phyloP scores from a whole-genome alignment of 805 yeast species.

The Lachancea thermotolerans region DNA sequence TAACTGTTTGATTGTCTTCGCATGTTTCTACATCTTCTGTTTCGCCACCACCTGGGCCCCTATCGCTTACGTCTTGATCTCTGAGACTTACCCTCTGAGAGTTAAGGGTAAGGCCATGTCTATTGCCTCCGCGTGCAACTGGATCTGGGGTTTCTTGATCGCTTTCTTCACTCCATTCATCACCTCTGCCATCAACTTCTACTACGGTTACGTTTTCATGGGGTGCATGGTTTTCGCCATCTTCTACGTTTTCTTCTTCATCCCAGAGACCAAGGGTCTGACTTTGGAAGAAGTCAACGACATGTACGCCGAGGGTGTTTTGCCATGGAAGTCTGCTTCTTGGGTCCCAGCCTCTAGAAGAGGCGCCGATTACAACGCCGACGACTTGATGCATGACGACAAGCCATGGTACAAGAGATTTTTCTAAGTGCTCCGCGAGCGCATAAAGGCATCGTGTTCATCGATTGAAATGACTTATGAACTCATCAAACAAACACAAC shows the following conservation, averaged over 20 bases:
- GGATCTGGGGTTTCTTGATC: conserved; percentile 64
- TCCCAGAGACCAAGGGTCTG: conserved; percentile 76
- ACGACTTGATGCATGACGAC: conserved; percentile 25
- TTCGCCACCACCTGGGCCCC: conserved; percentile 80
- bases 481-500: background rate
- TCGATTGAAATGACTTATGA: conserved; percentile 3
- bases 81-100: conserved; percentile 70
- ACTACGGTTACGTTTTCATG: conserved; percentile 59
- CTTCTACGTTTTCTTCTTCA: conserved; percentile 64
- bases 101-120: conserved; percentile 54
- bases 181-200: conserved; percentile 57
- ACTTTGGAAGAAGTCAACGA: conserved; percentile 78
- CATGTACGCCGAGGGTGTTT: conserved; percentile 40
- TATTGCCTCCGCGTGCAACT: conserved; percentile 58
- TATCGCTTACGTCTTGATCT: conserved; percentile 56
- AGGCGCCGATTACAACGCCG: conserved; percentile 25
- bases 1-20: conserved; percentile 59
- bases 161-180: conserved; percentile 72
- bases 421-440: conserved; percentile 1
- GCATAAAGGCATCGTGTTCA: conserved; percentile 3
- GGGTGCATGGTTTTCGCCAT: conserved; percentile 54
- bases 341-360: conserved; percentile 48
- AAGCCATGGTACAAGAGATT: conserved; percentile 26
- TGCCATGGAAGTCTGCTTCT: conserved; percentile 41
- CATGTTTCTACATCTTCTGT: conserved; percentile 67